phyloP scores from a whole-genome alignment of 1,139 yeast genomes.

The Keqinozyma sinolaborantium region DNA sequence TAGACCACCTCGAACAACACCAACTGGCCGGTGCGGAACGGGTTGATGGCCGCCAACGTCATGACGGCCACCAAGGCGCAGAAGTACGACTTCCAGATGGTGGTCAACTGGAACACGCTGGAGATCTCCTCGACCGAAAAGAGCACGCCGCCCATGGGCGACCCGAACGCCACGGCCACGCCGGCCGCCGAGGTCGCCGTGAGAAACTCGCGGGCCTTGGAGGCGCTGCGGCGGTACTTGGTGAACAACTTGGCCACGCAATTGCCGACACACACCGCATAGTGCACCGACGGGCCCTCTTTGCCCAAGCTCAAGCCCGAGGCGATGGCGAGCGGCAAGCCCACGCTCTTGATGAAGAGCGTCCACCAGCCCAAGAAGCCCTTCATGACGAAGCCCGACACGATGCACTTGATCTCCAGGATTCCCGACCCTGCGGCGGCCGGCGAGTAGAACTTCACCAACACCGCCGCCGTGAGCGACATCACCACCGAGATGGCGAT shows the following conservation, averaged over 20 bases:
- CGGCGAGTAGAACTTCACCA: conserved; percentile 76
- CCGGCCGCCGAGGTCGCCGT: conserved; percentile 68
- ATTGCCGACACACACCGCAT: conserved; percentile 80
- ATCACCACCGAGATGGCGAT: conserved; percentile 57
- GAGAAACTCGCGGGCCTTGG: conserved; percentile 52
- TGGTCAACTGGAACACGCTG: conserved; percentile 65
- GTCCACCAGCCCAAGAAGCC: conserved; percentile 79
- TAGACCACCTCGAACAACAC: conserved; percentile 88
- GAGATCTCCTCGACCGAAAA: conserved; percentile 76
- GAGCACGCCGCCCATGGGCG: conserved; percentile 71
- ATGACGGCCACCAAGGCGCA: conserved; percentile 88
- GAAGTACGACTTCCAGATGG: conserved; percentile 89
- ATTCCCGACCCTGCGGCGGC: conserved; percentile 97
- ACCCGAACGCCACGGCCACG: conserved; percentile 71
- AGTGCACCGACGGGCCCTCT: conserved; percentile 85
- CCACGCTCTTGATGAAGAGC: conserved; percentile 68
- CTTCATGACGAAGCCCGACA: conserved; percentile 81
- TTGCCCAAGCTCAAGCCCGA: conserved; percentile 80
- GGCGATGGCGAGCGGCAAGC: conserved; percentile 83
- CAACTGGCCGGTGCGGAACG: conserved; percentile 91
- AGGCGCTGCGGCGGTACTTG: conserved; percentile 42
- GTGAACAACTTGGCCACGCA: conserved; percentile 54
- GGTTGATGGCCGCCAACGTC: conserved; percentile 72
- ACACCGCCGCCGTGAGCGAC: conserved; percentile 60
- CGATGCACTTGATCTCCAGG: conserved; percentile 92